A percentile compares a stretch with the other conserved stretches of the same genome.
Conservation (phyloP, 169 alveolate genomes). For the Plasmodium billcollinsi region DNA sequence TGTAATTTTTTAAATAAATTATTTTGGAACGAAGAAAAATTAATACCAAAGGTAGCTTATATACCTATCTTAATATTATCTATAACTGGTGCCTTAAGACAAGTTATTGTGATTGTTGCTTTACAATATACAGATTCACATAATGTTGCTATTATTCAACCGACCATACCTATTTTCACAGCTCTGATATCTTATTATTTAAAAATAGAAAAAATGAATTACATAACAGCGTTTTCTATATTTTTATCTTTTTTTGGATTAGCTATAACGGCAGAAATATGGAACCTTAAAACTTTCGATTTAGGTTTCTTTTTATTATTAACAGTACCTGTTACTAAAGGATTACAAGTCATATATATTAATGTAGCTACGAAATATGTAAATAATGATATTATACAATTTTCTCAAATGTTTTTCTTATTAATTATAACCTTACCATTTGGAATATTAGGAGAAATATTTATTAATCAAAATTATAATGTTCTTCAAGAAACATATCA, state of each 20-base stretch:
- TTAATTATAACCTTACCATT: conserved; percentile 66
- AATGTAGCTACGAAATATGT: conserved; percentile 76
- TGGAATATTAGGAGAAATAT: conserved; percentile 76
- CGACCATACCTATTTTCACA: conserved; percentile 80
- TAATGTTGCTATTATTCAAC: conserved; percentile 77
- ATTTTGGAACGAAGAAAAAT: conserved; percentile 30
- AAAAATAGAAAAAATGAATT: conserved; percentile 74
- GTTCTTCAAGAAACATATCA: conserved; percentile 22
- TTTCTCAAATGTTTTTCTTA: conserved; percentile 60
- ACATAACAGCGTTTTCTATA: conserved; percentile 62
- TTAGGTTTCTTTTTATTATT: conserved; percentile 49
- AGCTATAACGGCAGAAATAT: conserved; percentile 76
- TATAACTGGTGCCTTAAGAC: conserved; percentile 80
- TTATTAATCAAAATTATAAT: conserved; percentile 47
- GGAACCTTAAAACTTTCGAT: conserved; percentile 39
- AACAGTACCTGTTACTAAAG: conserved; percentile 73
- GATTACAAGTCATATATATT: conserved; percentile 72
- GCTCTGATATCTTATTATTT: conserved; percentile 78
- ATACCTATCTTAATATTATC: conserved; percentile 65
- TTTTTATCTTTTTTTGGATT: conserved; percentile 77
- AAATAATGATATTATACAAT: conserved; percentile 72
- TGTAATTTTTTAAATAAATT: conserved; percentile 21
- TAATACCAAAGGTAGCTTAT: conserved; percentile 50
- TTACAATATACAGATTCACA: conserved; percentile 76
- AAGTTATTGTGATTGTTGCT: conserved; percentile 74